Base-by-base conservation (phyloP, 176 grass and related monocot species). In the Urochloa ruziziensis region DNA sequence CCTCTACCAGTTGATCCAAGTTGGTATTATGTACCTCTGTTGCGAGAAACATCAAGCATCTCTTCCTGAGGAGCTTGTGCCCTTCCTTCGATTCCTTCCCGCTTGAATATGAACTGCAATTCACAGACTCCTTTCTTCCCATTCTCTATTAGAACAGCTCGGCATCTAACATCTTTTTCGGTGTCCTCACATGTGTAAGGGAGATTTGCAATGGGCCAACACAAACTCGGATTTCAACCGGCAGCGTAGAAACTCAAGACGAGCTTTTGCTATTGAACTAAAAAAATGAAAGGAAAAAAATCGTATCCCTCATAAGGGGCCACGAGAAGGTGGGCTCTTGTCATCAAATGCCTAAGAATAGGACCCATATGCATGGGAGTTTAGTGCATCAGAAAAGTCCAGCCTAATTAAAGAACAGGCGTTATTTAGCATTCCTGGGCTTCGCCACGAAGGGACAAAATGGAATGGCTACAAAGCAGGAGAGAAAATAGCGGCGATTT, bases 281-380 rank as follows among this genome's bases (percentile, higher is more conserved):
- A 30, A n/a, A 61, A 25, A 27, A 46, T 1, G 13, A 4, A 23
- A 56, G 23, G 42, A 64, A 84, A 84, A 44, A 71, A 64, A 65
- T 36, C 72, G 62, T 10, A 18, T 23, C 40, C 30, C 73, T 61
- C 46, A 21, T 48, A 16, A 74, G 2, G 37, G 56, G 16, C 36
- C 16, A 29, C 12, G 16, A 32, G 42, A 80, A 43, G 28, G 72
- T 73, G 28, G 6, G 17, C 4, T 65, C 35, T 32, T 32, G n/a
- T 67, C 60, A 36, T 44, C 58, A 23, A 78, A 64, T 48, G 67
- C 36, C 81, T 32, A 84, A 68, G 30, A 80, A 80, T 80, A 78
- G 56, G 33, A 73, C n/a, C n/a, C n/a, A 34, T 3, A 62, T 78
- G 24, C 37, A 81, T 29, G 59, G 34, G 13, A 46, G 33, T 63